phyloP scores from a whole-genome alignment of 192 early-diverging fungal species.

The Pecoramyces ruminantium region DNA sequence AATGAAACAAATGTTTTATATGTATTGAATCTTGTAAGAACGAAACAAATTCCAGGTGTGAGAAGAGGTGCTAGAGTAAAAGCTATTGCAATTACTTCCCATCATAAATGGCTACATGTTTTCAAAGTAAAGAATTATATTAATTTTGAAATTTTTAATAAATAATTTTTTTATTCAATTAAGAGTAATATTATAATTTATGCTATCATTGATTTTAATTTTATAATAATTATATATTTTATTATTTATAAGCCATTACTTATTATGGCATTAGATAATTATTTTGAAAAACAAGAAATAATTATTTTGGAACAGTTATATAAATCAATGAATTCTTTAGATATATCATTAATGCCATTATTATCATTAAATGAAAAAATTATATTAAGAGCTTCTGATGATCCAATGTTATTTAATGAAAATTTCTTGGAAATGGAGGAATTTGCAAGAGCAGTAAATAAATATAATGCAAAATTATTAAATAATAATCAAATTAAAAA shows the following conservation, averaged over 20 bases:
- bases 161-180: no score
- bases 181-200: no score
- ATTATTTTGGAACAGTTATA: constrained; percentile 62
- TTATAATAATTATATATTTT: no score
- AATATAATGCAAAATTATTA: neutral
- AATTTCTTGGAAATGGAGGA: neutral
- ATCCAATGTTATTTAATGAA: neutral
- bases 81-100: constrained; percentile 83
- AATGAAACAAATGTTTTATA: constrained; percentile 48
- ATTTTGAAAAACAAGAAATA: constrained; percentile 57
- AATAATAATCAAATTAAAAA: constrained; percentile 18
- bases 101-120: constrained; percentile 78
- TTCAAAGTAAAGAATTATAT: constrained; percentile 51
- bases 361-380: constrained; percentile 62
- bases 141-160: no score
- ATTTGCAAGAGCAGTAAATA: neutral
- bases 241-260: constrained; percentile 51
- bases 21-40: constrained; percentile 81
- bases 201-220: no score
- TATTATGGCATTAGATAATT: constrained; percentile 79
- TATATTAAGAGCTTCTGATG: constrained; percentile 51
- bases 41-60: constrained; percentile 68
- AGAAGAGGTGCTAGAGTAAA: constrained; percentile 80
- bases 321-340: constrained; percentile 69
- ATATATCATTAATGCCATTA: constrained; percentile 58